A percentile compares a stretch with the other conserved stretches of the same genome.
phyloP scores from a whole-genome alignment of 2,329 filamentous ascomycete species.

The Tolypocladium ovalisporum region DNA sequence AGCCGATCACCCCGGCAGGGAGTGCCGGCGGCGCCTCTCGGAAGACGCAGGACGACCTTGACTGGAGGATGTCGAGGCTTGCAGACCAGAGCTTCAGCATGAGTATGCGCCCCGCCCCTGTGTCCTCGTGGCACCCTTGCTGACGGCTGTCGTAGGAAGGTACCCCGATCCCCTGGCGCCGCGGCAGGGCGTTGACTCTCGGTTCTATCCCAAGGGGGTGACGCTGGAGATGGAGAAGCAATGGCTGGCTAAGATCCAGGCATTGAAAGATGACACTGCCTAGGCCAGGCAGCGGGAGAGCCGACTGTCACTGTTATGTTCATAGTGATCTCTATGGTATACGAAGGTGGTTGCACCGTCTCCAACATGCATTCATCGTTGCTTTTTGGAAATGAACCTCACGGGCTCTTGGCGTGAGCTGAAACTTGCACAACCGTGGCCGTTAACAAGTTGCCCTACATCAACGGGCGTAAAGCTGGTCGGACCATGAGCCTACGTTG shows the following conservation, averaged over 20 bases:
- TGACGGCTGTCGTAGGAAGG: conserved; percentile 16
- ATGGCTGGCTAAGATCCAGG: conserved; percentile 23
- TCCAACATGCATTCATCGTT: neutral
- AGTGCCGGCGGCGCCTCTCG: conserved; percentile 17
- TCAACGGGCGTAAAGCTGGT: neutral
- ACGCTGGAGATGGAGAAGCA: conserved; percentile 29
- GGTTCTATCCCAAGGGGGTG: conserved; percentile 25
- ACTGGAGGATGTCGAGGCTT: conserved; percentile 25
- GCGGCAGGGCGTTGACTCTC: conserved; percentile 18
- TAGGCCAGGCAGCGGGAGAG: neutral
- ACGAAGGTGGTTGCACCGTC: neutral
- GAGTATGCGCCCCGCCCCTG: conserved; percentile 8
- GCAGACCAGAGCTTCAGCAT: conserved; percentile 35
- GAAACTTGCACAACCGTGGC: too few relatives aligned
- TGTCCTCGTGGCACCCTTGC: neutral
- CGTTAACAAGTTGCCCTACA: neutral
- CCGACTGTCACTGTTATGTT: neutral
- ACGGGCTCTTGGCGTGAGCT: neutral
- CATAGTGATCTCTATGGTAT: neutral
- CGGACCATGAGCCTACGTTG: neutral
- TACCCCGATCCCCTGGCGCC: conserved; percentile 37
- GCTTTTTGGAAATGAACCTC: neutral
- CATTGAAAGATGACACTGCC: neutral
- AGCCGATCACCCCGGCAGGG: conserved; percentile 4
- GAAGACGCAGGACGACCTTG: conserved; percentile 32